Evolutionary conservation across 768 basidiomycete species (phyloP).

Genomic region (Collybiopsis luxurians): DNA sequence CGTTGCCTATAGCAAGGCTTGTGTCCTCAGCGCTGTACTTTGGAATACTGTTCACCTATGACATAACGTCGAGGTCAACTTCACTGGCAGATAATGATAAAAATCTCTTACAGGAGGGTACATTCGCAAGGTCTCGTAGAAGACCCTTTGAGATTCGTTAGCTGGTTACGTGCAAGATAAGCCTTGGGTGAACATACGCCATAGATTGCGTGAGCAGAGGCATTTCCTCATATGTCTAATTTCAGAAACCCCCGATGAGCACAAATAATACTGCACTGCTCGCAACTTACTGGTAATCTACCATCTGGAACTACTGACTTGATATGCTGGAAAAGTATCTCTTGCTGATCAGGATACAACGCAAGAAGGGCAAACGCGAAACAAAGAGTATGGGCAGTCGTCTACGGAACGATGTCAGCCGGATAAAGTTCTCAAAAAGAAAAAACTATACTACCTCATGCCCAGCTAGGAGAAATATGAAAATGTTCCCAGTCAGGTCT

Average conservation of each 20-base stretch:
- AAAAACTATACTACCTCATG: constrained; percentile 41
- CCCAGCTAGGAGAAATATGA: constrained; percentile 56
- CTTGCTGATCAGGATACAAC: constrained; percentile 33
- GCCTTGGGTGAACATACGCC: constrained; percentile 26
- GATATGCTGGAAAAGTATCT: constrained; percentile 33
- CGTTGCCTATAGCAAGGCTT: constrained; percentile 28
- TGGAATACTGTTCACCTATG: constrained; percentile 37
- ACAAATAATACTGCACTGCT: not conserved
- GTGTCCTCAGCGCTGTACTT: constrained; percentile 48
- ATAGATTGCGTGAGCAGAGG: constrained; percentile 33
- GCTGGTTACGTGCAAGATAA: not conserved
- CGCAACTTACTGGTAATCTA: constrained; percentile 23
- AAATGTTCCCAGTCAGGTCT: constrained; percentile 38
- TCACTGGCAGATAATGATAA: not conserved
- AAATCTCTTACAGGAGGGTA: constrained; percentile 41
- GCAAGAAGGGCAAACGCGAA: constrained; percentile 40
- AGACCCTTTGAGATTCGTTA: constrained; percentile 29
- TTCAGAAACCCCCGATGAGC: not conserved
- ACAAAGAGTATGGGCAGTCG: constrained; percentile 32
- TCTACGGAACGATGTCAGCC: constrained; percentile 20
- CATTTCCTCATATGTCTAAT: constrained; percentile 40
- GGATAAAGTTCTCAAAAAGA: not conserved
- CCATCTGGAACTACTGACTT: constrained; percentile 28
- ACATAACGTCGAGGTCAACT: not conserved
- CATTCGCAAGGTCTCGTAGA: constrained; percentile 49